phyloP scores from a whole-genome alignment of 1,139 yeast species.

The Hansenula sp. region DNA sequence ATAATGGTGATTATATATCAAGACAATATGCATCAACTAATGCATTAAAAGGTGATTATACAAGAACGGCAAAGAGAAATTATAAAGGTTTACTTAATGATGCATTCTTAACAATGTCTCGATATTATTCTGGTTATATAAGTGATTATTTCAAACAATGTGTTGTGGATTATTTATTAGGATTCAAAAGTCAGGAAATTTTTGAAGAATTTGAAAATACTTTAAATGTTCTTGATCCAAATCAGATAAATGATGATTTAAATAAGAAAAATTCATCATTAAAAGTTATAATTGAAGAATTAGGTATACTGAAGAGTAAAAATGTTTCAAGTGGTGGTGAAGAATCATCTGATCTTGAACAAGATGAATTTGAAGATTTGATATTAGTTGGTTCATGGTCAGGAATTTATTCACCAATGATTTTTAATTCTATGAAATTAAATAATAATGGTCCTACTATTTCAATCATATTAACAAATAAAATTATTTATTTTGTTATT shows the following conservation, averaged over 20 bases:
- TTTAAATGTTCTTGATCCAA: conserved; percentile 29
- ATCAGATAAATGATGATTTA: conserved; percentile 21
- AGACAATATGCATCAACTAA: conserved; percentile 38
- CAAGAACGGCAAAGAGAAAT: conserved; percentile 35
- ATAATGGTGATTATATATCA: conserved; percentile 40
- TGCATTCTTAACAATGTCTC: conserved; percentile 33
- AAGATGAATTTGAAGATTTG: conserved; percentile 53
- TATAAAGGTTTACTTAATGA: conserved; percentile 36
- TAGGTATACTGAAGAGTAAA: conserved; percentile 76
- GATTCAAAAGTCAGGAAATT: conserved; percentile 27
- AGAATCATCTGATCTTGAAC: conserved; percentile 85
- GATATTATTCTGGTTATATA: conserved; percentile 36
- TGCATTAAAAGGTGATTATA: conserved; percentile 41
- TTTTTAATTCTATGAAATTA: conserved; percentile 14
- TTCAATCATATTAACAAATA: conserved; percentile 19
- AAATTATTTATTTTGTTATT: conserved; percentile 22
- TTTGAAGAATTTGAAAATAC: conserved; percentile 35
- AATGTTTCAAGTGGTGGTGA: conserved; percentile 70
- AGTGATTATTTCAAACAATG: conserved; percentile 39
- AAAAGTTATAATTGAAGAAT: conserved; percentile 66
- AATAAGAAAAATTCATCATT: conserved; percentile 31
- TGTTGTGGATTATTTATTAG: conserved; percentile 33
- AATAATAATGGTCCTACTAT: conserved; percentile 8
- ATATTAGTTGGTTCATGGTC: conserved; percentile 22
- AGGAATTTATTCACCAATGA: conserved; percentile 17